Percentiles rank a stretch among this genome's conserved stretches.
Conservation (phyloP, 371 early-diverging fungal species). For the Rhizomucor miehei region DNA sequence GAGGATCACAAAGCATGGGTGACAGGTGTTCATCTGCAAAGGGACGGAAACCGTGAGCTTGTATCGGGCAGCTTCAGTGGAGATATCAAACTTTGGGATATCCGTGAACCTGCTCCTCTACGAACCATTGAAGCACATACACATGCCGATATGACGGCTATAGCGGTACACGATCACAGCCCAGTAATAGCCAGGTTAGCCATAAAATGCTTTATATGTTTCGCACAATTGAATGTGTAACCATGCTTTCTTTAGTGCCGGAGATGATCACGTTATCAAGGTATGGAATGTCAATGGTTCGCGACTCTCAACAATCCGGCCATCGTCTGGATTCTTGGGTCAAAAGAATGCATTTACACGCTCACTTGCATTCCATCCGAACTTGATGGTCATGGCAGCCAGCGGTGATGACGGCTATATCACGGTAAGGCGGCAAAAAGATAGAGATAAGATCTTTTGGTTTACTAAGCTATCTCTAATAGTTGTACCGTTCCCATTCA, state of each 20-base stretch:
- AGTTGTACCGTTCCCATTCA: not conserved
- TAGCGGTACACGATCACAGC: constrained; percentile 72
- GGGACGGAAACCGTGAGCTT: constrained; percentile 59
- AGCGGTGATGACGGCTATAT: constrained; percentile 51
- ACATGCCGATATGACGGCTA: constrained; percentile 57
- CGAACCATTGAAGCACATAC: constrained; percentile 50
- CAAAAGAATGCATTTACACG: constrained; percentile 48
- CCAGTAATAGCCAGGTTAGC: constrained; percentile 66
- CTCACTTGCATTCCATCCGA: constrained; percentile 53
- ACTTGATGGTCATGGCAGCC: constrained; percentile 55
- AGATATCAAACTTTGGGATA: constrained; percentile 83
- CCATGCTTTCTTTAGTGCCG: constrained; percentile 40
- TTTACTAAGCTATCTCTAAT: not conserved
- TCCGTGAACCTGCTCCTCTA: constrained; percentile 55
- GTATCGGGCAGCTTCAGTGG: constrained; percentile 65
- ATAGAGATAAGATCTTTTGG: not conserved
- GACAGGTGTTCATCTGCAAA: constrained; percentile 63
- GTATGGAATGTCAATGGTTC: constrained; percentile 61
- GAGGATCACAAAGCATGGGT: constrained; percentile 66
- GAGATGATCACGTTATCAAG: constrained; percentile 63
- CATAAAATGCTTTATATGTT: not conserved
- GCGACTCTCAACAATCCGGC: constrained; percentile 53
- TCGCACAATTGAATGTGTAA: not conserved
- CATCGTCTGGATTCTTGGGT: constrained; percentile 59
- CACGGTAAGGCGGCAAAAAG: constrained; percentile 24